Conservation (phyloP, 345 rosid genomes). For the Microcos paniculata region DNA sequence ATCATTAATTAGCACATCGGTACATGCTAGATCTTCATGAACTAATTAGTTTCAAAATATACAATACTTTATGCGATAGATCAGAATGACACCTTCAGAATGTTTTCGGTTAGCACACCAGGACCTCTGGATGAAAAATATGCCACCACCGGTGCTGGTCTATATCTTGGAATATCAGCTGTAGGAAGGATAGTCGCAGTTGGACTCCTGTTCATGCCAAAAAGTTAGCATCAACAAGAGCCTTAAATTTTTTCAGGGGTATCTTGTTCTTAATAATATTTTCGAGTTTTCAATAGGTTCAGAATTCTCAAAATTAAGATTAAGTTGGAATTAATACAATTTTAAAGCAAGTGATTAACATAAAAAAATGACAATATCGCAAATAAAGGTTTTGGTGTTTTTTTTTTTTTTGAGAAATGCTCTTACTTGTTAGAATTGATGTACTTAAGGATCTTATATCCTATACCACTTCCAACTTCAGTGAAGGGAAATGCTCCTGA, state of each 20-base stretch:
- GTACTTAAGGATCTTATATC: constrained; percentile 52
- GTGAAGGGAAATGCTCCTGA: constrained; percentile 60
- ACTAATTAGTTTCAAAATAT: neutral
- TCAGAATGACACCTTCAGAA: constrained; percentile 69
- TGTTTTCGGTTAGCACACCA: constrained; percentile 56
- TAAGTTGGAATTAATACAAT: neutral
- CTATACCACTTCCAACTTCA: constrained; percentile 45
- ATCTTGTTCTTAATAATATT: too few species aligned
- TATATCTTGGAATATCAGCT: constrained; percentile 30
- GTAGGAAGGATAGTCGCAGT: constrained; percentile 59
- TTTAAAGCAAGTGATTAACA: neutral
- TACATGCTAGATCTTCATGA: neutral
- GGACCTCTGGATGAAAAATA: constrained; percentile 87
- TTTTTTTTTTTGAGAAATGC: neutral
- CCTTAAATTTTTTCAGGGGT: neutral
- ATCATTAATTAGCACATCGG: neutral
- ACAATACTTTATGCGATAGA: neutral
- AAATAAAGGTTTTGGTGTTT: neutral
- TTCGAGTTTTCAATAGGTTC: neutral
- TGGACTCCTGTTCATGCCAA: constrained; percentile 40
- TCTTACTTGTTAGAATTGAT: constrained; percentile 58
- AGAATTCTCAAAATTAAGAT: too few species aligned
- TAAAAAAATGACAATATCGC: neutral
- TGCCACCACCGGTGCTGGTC: constrained; percentile 83
- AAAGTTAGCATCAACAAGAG: neutral